phyloP scores from a whole-genome alignment of 2,329 filamentous ascomycete species.

The Xylariales sp. region DNA sequence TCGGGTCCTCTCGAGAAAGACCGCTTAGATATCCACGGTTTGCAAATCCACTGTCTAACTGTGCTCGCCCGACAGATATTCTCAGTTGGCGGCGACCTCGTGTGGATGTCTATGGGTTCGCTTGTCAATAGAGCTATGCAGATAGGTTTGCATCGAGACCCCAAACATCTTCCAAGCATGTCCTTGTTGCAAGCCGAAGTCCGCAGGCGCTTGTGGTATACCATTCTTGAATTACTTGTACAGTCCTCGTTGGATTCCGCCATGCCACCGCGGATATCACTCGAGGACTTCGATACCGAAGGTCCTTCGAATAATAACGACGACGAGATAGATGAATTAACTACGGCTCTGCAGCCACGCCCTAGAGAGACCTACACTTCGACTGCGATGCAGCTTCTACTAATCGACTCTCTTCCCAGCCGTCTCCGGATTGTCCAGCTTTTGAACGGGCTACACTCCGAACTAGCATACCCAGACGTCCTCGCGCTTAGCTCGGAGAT shows the following conservation, averaged over 20 bases:
- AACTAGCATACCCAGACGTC: conserved; percentile 51
- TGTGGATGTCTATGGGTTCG: conserved; percentile 57
- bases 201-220: conserved; percentile 57
- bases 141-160: conserved; percentile 59
- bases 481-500: conserved; percentile 52
- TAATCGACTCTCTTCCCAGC: conserved; percentile 52
- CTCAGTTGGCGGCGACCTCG: conserved; percentile 54
- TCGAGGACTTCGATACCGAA: conserved; percentile 56
- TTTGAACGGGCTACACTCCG: conserved; percentile 51
- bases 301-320: conserved; percentile 54
- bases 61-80: conserved; percentile 57
- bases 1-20: conserved; percentile 55
- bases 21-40: conserved; percentile 49
- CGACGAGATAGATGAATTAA: conserved; percentile 46
- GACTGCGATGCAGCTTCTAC: conserved; percentile 52
- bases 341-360: conserved; percentile 39
- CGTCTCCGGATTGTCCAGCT: conserved; percentile 52
- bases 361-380: conserved; percentile 47
- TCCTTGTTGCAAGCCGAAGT: conserved; percentile 53
- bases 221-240: conserved; percentile 55
- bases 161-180: conserved; percentile 53
- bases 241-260: conserved; percentile 55
- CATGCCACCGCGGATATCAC: conserved; percentile 54
- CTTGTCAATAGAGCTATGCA: conserved; percentile 58
- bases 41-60: conserved; percentile 56